Evolutionary conservation across 768 basidiomycete genomes (phyloP).

Genomic region (Lentinula raphanica): DNA sequence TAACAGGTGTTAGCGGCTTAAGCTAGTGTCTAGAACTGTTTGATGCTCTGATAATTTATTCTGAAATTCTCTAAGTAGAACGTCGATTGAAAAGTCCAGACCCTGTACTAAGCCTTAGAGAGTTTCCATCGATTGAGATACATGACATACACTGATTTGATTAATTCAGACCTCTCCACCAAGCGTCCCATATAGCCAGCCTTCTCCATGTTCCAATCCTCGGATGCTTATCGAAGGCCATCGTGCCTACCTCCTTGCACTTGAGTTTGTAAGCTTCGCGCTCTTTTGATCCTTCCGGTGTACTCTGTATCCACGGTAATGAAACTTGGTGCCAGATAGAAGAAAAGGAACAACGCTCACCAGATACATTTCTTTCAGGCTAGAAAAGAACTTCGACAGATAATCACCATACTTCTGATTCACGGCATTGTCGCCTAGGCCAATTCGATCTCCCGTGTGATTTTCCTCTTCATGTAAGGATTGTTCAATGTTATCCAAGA

Average conservation of each 20-base stretch:
- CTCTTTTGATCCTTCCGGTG: constrained; percentile 1
- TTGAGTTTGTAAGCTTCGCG: constrained; percentile 1
- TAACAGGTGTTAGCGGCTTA: not conserved
- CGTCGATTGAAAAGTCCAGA: too few relatives aligned
- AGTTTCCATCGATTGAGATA: not conserved
- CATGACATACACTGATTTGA: not conserved
- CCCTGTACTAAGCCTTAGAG: too few relatives aligned
- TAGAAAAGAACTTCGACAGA: constrained; percentile 38
- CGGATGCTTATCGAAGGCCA: not conserved
- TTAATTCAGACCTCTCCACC: constrained; percentile 1
- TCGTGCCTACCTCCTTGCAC: not conserved
- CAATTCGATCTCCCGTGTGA: constrained; percentile 14
- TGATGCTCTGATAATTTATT: not conserved
- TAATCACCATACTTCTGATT: constrained; percentile 37
- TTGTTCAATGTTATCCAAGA: constrained; percentile 38
- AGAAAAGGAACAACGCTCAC: constrained; percentile 25
- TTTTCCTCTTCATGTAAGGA: constrained; percentile 24
- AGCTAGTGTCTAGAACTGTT: not conserved
- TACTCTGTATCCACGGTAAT: not conserved
- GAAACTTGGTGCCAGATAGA: not conserved
- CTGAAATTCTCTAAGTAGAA: not conserved
- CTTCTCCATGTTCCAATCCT: not conserved
- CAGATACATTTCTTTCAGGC: constrained; percentile 43
- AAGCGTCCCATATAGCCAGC: not conserved
- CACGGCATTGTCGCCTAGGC: constrained; percentile 12